phyloP scores from a whole-genome alignment of 2,329 filamentous ascomycete genomes.

The Penicillium sp. region DNA sequence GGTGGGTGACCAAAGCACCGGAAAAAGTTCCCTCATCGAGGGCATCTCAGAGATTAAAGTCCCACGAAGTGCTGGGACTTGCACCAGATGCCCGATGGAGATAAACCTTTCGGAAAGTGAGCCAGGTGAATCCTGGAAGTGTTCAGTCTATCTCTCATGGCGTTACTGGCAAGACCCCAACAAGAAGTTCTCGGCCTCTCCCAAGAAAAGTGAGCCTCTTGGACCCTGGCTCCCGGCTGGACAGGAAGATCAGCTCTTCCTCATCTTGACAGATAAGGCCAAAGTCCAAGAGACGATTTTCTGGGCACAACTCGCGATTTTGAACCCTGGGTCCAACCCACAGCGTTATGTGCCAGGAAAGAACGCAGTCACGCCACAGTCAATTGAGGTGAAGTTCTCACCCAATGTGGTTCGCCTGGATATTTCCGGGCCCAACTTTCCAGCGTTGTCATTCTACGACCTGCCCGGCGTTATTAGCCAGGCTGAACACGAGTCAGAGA shows the following conservation, averaged over 20 bases:
- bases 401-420: constrained; percentile 76
- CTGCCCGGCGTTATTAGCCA: constrained; percentile 77
- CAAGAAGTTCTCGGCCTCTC: constrained; percentile 41
- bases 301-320: constrained; percentile 70
- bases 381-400: constrained; percentile 61
- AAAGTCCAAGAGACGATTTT: constrained; percentile 64
- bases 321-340: constrained; percentile 60
- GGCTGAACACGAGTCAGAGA: constrained; percentile 58
- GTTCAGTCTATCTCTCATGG: constrained; percentile 60
- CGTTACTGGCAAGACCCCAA: constrained; percentile 55
- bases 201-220: constrained; percentile 53
- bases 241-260: constrained; percentile 54
- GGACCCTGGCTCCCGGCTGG: constrained; percentile 59
- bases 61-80: constrained; percentile 66
- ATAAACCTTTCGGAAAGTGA: constrained; percentile 63
- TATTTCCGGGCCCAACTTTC: constrained; percentile 66
- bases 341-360: constrained; percentile 52
- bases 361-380: constrained; percentile 34
- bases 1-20: constrained; percentile 78
- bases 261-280: constrained; percentile 55
- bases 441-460: constrained; percentile 77
- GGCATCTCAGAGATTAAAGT: constrained; percentile 65
- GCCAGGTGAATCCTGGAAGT: constrained; percentile 54
- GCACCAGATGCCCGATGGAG: constrained; percentile 75
- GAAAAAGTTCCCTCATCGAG: constrained; percentile 67